Conservation (phyloP, 306 rosid genomes). For the Inga leiocalycina region DNA sequence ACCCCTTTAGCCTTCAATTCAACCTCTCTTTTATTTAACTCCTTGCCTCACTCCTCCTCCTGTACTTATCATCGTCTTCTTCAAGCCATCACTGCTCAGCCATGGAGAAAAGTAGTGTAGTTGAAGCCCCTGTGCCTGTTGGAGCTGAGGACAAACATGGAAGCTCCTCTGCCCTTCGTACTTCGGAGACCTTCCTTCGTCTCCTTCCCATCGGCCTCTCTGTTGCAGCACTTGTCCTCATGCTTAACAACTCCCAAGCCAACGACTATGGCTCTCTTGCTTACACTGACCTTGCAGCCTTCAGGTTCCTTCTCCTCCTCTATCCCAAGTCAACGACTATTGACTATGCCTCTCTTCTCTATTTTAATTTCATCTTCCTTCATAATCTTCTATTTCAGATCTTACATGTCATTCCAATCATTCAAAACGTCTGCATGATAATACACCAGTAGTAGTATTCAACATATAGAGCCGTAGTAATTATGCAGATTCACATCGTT, state of each 20-base stretch:
- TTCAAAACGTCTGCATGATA: neutral
- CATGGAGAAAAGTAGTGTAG: constrained; percentile 31
- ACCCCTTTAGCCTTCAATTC: neutral
- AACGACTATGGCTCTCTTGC: constrained; percentile 69
- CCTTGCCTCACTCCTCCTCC: neutral
- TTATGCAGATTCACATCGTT: too few species aligned
- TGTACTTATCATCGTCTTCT: neutral
- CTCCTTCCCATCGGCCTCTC: constrained; percentile 70
- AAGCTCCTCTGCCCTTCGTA: constrained; percentile 40
- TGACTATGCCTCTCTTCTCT: too few species aligned
- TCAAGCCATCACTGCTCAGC: neutral
- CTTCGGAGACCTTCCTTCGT: constrained; percentile 78
- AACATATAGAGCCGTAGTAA: neutral
- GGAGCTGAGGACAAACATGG: constrained; percentile 31
- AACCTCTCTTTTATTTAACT: neutral
- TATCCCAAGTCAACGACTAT: neutral
- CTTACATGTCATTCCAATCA: neutral
- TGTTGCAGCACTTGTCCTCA: constrained; percentile 73
- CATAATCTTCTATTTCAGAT: neutral
- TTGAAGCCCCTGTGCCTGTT: constrained; percentile 37
- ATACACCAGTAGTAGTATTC: neutral
- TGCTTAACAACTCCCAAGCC: constrained; percentile 78
- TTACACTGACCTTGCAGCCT: constrained; percentile 74
- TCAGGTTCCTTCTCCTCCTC: constrained; percentile 49
- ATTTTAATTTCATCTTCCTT: too few species aligned